Percentiles rank a stretch among this genome's conserved stretches.
Conservation (phyloP, 768 basidiomycete genomes). For the Crucibulum laeve region DNA sequence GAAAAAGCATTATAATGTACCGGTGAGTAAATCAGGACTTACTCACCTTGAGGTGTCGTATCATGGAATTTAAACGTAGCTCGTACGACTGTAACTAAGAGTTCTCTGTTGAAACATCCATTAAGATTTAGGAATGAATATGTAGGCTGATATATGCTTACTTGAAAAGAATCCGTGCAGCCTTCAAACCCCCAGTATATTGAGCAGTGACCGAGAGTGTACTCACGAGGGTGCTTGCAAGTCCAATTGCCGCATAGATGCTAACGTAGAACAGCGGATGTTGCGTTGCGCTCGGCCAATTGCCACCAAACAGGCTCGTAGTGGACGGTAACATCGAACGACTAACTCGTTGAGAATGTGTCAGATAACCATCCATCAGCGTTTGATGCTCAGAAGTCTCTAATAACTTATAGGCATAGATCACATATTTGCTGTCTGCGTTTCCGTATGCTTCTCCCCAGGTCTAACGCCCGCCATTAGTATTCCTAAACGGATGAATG, state of each 20-base stretch:
- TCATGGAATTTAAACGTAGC: constrained; percentile 87
- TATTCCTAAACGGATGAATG: neutral
- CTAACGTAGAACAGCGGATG: constrained; percentile 72
- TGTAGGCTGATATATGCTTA: constrained; percentile 10
- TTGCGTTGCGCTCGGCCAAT: constrained; percentile 47
- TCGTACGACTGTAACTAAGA: constrained; percentile 67
- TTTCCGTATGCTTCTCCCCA: constrained; percentile 66
- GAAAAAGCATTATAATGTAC: constrained; percentile 1
- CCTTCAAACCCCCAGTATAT: constrained; percentile 55
- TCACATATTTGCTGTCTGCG: constrained; percentile 4
- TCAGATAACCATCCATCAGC: constrained; percentile 26
- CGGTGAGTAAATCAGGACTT: neutral
- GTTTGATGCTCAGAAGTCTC: constrained; percentile 32
- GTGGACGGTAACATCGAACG: constrained; percentile 10
- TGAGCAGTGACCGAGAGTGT: constrained; percentile 48
- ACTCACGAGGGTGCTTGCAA: constrained; percentile 41
- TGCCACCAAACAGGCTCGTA: constrained; percentile 19
- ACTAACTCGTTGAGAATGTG: constrained; percentile 15
- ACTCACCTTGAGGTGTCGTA: constrained; percentile 69
- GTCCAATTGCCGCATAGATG: constrained; percentile 59
- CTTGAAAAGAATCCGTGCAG: constrained; percentile 40
- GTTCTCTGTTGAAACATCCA: constrained; percentile 26
- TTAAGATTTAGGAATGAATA: constrained; percentile 15
- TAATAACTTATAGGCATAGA: constrained; percentile 30
- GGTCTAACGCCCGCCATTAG: constrained; percentile 24